Evolutionary conservation across 306 rosid species (phyloP), one percentile per base, ranked within the genome.

Genomic region (Heteromeles arbutifolia): DNA sequence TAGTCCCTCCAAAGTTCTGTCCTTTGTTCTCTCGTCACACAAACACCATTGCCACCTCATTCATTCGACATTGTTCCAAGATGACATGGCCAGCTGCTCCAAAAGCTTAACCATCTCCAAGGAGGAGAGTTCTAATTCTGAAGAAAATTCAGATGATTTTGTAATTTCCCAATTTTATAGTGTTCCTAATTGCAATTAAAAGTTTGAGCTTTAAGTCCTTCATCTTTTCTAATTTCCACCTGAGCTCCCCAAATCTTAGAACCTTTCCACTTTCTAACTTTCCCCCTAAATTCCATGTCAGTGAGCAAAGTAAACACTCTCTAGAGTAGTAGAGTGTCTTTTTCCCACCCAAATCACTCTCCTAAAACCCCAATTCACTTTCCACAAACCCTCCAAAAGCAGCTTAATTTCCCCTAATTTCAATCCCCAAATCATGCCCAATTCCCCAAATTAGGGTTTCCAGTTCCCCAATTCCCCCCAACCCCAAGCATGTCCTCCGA

Each of bases 401-500:
- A 5, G 34, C 67, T 22, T 57, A 28, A 74, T 56, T 63, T 44
- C 29, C 45, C 32, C 71, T 77, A 43, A 29, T 71, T 74, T 34
- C 84, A 41, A n/a, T 39, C 77, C 37, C 29, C 34, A 59, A 79
- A 74, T 39, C 66, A 85, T 80, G 80, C 74, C 31, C 82, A 15
- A 31, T 82, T 81, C 50, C 68, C 50, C 67, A 34, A 63, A 25
- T 72, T 69, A 59, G 67, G 74, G 66, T 56, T 75, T 19, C 18
- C 25, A 4, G n/a, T 22, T 70, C 28, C 64, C 9, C 10, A 56
- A 24, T n/a, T 70, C 28, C 64, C 9, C 32, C 74, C 34, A 11
- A 59, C 43, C 61, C 32, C 74, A 44, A 11, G 59, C 43, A 96
- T 96, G 99, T 84, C 97, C 45, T 83, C 93, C 72, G 91, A 92